Percentiles rank a stretch among this genome's conserved stretches.
Evolutionary conservation across 495 filamentous ascomycete species (phyloP).

Genomic region (Neurospora sp.): DNA sequence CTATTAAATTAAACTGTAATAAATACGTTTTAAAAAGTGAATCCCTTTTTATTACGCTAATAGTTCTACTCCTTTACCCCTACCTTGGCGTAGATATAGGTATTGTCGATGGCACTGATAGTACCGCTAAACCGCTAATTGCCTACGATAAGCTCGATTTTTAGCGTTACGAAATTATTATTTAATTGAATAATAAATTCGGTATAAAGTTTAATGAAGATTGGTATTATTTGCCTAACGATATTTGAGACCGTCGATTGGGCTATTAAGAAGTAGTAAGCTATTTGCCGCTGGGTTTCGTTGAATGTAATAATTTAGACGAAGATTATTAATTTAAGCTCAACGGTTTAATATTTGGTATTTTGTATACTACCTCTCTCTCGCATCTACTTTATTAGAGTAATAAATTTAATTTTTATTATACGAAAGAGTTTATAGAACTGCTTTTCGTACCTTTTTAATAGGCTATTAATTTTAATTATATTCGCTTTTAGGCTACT

Average conservation of each 20-base stretch:
- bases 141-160: too few relatives aligned
- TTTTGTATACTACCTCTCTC: not conserved
- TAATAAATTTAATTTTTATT: not conserved
- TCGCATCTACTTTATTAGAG: not conserved
- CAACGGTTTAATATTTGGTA: not conserved
- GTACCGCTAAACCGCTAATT: too few relatives aligned
- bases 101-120: too few relatives aligned
- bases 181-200: not conserved
- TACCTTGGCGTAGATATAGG: too few relatives aligned
- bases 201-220: not conserved
- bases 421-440: not conserved
- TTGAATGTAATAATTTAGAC: not conserved
- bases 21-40: too few relatives aligned
- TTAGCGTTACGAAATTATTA: not conserved
- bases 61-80: too few relatives aligned
- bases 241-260: not conserved
- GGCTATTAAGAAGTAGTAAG: not conserved
- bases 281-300: not conserved
- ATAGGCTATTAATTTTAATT: not conserved
- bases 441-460: fast-evolving
- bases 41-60: too few relatives aligned
- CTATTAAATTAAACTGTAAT: too few relatives aligned
- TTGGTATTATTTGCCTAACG: not conserved
- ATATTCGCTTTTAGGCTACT: not conserved
- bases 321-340: not conserved